Base-by-base conservation (phyloP, 1,284 basidiomycete genomes). In the Malassezia yamatoensis region DNA sequence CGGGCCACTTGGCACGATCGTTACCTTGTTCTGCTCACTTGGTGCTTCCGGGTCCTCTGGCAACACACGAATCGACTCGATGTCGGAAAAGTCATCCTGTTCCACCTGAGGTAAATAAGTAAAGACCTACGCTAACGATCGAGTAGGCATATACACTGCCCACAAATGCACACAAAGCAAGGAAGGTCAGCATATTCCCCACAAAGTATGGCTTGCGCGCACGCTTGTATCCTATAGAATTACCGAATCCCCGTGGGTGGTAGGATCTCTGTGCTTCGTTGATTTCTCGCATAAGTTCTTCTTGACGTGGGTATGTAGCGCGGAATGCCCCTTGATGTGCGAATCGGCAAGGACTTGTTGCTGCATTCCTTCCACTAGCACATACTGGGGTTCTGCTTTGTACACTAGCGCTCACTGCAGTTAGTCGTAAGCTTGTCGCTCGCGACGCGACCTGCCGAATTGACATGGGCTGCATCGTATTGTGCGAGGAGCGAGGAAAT, bases 51-150 rank as follows among this genome's bases (percentile, higher is more conserved):
- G 1, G 16, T 21, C 18, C 8, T 49, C 33, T 11, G 54, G 54
- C n/a, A 35, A 12, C 12, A 53, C 50, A 16, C 55, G 50, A 20
- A 52, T 49, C 34, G 32, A 49, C 38, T 58, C 55, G 9, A 58
- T 39, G 16, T 58, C 55, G 15, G 55, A 58, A 33, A 58, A 58
- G 46, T 58, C 55, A 18, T 58, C 55, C 21, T 58, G 55, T 33
- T 58, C 55, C 16, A 58, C 54, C 54, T 56, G 49, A n/a, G 9
- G 15, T 32, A 4, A n/a, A 37, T 44, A 4, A 2, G 1, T 29
- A 29, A 29, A 12, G 15, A 56, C 54, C 12, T 47, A 56, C 54
- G 50, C 43, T 53, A 38, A 48, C n/a, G 9, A 58, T 58, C n/a
- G 55, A 53, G 39, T 58, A 58, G 9, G 46, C 34, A 44, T 53